Evolutionary conservation across 495 filamentous ascomycete genomes (phyloP).

Genomic region (Hypoxylon subgilvum): DNA sequence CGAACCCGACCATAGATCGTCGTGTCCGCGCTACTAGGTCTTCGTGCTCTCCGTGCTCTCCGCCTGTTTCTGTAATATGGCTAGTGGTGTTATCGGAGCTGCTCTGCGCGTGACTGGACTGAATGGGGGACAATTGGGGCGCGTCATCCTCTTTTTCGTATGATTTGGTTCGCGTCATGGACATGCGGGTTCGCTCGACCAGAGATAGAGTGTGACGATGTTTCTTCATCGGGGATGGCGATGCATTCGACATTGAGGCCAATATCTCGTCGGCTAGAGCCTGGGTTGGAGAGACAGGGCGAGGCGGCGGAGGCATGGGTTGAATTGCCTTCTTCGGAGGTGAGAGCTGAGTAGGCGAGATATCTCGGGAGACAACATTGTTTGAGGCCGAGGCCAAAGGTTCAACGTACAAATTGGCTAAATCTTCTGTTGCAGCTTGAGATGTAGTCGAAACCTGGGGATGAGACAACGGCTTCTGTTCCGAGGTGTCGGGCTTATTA

Average conservation of each 20-base stretch:
- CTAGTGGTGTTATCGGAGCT: slow-evolving; percentile 11
- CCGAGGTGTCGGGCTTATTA: slow-evolving; percentile 2
- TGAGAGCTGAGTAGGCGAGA: slow-evolving; percentile 42
- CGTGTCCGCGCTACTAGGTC: slow-evolving; percentile 76
- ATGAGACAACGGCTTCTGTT: not conserved
- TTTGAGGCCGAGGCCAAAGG: slow-evolving; percentile 10
- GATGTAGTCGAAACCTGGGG: not conserved
- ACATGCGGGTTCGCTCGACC: slow-evolving; percentile 59
- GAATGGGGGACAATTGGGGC: slow-evolving; percentile 37
- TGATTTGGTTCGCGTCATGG: slow-evolving; percentile 53
- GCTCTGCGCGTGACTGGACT: slow-evolving; percentile 7
- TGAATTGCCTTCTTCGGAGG: slow-evolving; percentile 7
- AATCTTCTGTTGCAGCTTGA: not conserved
- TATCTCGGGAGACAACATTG: slow-evolving; percentile 8
- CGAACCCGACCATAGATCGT: slow-evolving; percentile 76
- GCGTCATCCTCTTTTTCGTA: slow-evolving; percentile 42
- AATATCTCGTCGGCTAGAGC: slow-evolving; percentile 62
- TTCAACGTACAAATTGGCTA: not conserved
- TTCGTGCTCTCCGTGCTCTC: slow-evolving; percentile 50
- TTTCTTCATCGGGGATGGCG: slow-evolving; percentile 61
- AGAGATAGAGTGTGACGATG: slow-evolving; percentile 58
- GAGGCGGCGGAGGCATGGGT: slow-evolving; percentile 44
- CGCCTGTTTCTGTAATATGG: slow-evolving; percentile 33
- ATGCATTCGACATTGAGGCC: slow-evolving; percentile 57
- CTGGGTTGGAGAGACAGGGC: slow-evolving; percentile 51